Conservation (phyloP, 176 grass and related monocot genomes). For the Alloteropsis semialata region DNA sequence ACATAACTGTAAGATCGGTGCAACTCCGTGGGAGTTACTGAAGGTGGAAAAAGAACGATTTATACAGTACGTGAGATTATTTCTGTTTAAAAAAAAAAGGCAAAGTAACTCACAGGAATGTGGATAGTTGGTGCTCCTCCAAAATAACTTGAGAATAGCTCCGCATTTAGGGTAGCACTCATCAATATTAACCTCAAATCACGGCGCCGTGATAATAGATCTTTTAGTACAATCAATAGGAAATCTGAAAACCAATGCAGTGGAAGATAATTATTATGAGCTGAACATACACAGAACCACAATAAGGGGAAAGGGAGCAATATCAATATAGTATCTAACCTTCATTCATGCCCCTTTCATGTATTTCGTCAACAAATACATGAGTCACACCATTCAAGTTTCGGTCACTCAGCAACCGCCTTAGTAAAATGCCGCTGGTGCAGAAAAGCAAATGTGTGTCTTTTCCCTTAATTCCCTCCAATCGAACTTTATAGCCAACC, state of each 20-base stretch:
- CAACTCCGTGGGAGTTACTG: conserved; percentile 1
- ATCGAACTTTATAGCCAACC: conserved; percentile 99
- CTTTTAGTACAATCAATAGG: conserved; percentile 94
- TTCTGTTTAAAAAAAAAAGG: conserved; percentile 17
- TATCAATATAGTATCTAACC: conserved; percentile 37
- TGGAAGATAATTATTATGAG: conserved; percentile 2
- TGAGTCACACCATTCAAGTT: conserved; percentile 94
- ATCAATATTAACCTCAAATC: conserved; percentile 99
- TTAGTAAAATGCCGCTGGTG: conserved; percentile 95
- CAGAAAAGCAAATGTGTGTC: conserved; percentile 98
- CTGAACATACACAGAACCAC: conserved; percentile 12
- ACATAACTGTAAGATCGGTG: conserved; percentile 13
- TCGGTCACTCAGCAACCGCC: conserved; percentile 84
- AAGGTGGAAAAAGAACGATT: conserved; percentile 14
- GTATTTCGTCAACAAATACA: conserved; percentile 99
- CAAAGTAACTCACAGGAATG: conserved; percentile 81
- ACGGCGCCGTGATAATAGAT: conserved; percentile 70
- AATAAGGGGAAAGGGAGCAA: neutral
- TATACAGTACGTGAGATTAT: conserved; percentile 4
- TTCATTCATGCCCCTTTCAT: conserved; percentile 99
- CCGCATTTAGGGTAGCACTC: conserved; percentile 96
- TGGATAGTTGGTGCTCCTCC: conserved; percentile 90
- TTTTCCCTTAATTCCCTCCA: conserved; percentile 97
- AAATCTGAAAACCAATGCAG: conserved; percentile 63
- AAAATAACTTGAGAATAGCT: conserved; percentile 95